These are phyloP conservation scores for Botrytis hyacinthi DNA, from an alignment of 2,329 filamentous ascomycete genomes.

Conservation along the genomic window DNA sequence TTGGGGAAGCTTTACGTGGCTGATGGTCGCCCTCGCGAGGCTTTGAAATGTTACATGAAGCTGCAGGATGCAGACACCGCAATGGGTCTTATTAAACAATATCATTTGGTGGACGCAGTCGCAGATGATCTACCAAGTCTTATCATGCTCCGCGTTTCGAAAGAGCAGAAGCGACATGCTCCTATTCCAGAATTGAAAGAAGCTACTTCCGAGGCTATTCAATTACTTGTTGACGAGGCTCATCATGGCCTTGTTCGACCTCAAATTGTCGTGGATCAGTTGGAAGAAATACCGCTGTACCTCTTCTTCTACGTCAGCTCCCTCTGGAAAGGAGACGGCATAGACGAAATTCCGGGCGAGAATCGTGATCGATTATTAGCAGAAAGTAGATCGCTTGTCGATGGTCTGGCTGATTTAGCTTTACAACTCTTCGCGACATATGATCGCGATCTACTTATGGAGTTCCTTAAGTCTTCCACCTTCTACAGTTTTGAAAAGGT, in stretches of 20 bases:
- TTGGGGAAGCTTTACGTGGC: constrained; percentile 83
- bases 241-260: constrained; percentile 83
- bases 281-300: constrained; percentile 70
- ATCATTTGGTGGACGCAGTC: constrained; percentile 85
- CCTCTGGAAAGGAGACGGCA: constrained; percentile 75
- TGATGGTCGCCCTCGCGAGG: constrained; percentile 76
- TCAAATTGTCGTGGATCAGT: constrained; percentile 72
- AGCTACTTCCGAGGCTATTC: constrained; percentile 78
- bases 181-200: constrained; percentile 70
- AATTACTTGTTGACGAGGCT: constrained; percentile 84
- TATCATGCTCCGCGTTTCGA: constrained; percentile 79
- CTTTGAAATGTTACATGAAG: constrained; percentile 82
- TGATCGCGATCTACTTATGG: constrained; percentile 76
- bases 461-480: constrained; percentile 80
- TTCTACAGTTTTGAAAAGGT: constrained; percentile 83
- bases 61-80: constrained; percentile 89
- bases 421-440: constrained; percentile 84
- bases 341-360: constrained; percentile 53
- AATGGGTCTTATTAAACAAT: constrained; percentile 80
- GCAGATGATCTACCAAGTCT: constrained; percentile 88
- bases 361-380: constrained; percentile 56
- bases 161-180: constrained; percentile 64
- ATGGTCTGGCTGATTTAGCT: constrained; percentile 82
- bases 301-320: constrained; percentile 89
- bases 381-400: constrained; percentile 68